A percentile compares a stretch with the other conserved stretches of the same genome.
These are phyloP conservation scores for Wickerhamomyces subpelliculosus DNA, from an alignment of 805 yeast species.

Conservation along the genomic window DNA sequence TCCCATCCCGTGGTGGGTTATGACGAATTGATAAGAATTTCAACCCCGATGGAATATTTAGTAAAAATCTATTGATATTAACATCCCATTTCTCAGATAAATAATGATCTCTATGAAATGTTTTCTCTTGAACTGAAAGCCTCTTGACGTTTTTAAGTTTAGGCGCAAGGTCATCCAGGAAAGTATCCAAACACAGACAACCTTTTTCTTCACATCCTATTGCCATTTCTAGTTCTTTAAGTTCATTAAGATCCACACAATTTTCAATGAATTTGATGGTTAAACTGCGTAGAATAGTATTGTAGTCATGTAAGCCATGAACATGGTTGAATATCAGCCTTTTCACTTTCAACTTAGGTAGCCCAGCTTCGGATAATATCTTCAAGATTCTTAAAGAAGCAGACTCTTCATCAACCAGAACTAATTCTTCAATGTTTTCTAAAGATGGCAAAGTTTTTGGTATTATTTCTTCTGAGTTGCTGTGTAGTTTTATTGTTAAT, in stretches of 20 bases:
- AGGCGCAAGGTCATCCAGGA: constrained; percentile 32
- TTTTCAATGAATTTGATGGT: constrained; percentile 23
- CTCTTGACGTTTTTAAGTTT: constrained; percentile 17
- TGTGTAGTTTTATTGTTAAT: neutral
- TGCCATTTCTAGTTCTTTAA: constrained; percentile 41
- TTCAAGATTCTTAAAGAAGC: constrained; percentile 31
- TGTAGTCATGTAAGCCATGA: constrained; percentile 39
- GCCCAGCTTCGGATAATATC: constrained; percentile 14
- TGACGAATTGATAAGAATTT: constrained; percentile 47
- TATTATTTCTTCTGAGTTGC: neutral
- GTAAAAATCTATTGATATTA: constrained; percentile 34
- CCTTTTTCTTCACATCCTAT: constrained; percentile 45
- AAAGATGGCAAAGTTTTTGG: constrained; percentile 2
- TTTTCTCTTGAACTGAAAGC: constrained; percentile 26
- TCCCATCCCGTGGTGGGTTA: constrained; percentile 50
- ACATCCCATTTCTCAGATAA: constrained; percentile 52
- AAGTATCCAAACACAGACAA: constrained; percentile 40
- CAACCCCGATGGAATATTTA: constrained; percentile 29
- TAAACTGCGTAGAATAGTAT: constrained; percentile 26
- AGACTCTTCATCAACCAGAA: constrained; percentile 27
- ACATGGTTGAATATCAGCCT: constrained; percentile 35
- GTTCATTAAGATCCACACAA: constrained; percentile 21
- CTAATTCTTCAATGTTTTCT: constrained; percentile 17
- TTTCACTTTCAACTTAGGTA: constrained; percentile 18
- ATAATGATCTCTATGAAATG: constrained; percentile 36